Base-by-base conservation (phyloP, 1,284 basidiomycete species). In the Polyporus tsugae region DNA sequence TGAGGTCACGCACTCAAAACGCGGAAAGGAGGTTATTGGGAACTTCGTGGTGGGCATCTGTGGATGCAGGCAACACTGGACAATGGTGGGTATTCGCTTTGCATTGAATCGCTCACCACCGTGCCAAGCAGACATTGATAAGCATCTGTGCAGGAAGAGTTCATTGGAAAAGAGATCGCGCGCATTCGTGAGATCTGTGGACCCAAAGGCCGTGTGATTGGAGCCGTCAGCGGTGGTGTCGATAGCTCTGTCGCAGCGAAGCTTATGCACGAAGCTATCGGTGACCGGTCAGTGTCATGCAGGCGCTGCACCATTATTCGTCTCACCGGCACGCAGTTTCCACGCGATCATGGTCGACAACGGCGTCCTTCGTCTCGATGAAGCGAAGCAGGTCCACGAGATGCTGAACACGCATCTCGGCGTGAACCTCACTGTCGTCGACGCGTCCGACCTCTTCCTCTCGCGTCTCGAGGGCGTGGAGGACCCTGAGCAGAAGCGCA, bases 311-410 rank as follows among this genome's bases (percentile, higher is more conserved):
- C 41, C 36, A 22, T 61, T 2, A 60, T 52, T 19, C 61, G 11
- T 42, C 62, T 41, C 70, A 29, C 35, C 17, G 36, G 19, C 33
- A 35, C 61, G 3, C 68, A 96, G 95, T 70, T 99, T 99, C 87
- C 98, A 98, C 79, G 98, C 97, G 13, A 98, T 99, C 83, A 98
- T 99, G 96, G 98, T 99, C 63, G 98, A 99, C 84, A 99, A 99
- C 78, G 98, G 98, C 73, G 97, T 99, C 44, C 87, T 99, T 39
- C 93, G 98, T 62, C 83, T 93, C 75, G 92, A 98, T 79, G 98
- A 99, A 80, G 96, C 93, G 22, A 80, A 88, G 69, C 96, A 98
- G 82, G 98, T 99, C n/a, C 83, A 98, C 82, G 90, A 94, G 75
- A 99, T 98, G 96, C 88, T 99, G 58, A 95, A 93, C 81, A 89